phyloP scores from a whole-genome alignment of 2,329 filamentous ascomycete species.

The Xylaria sp. region DNA sequence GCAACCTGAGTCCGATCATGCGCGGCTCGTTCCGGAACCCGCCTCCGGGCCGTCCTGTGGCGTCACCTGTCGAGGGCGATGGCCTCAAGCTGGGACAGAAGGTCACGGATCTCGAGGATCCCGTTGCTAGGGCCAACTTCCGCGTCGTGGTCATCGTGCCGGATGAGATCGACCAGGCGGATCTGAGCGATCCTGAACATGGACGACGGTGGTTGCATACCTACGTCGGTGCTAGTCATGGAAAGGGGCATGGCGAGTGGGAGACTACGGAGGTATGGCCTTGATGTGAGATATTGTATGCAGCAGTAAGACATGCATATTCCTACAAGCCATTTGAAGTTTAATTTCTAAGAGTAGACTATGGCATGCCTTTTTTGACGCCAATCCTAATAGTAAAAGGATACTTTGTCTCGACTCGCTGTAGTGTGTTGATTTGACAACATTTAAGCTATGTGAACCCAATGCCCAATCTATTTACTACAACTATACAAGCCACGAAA shows the following conservation, averaged over 20 bases:
- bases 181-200: slow-evolving; percentile 73
- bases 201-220: slow-evolving; percentile 74
- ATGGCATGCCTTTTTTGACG: not conserved
- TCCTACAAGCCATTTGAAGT: not conserved
- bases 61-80: slow-evolving; percentile 56
- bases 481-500: not conserved
- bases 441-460: not conserved
- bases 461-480: not conserved
- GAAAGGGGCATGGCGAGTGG: slow-evolving; percentile 63
- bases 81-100: slow-evolving; percentile 66
- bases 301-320: no score
- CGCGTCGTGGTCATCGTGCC: slow-evolving; percentile 84
- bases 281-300: slow-evolving; percentile 46
- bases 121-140: slow-evolving; percentile 78
- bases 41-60: slow-evolving; percentile 70
- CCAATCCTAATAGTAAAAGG: no score
- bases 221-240: slow-evolving; percentile 56
- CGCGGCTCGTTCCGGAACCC: slow-evolving; percentile 80
- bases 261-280: slow-evolving; percentile 76
- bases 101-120: slow-evolving; percentile 76
- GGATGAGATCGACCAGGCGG: slow-evolving; percentile 78
- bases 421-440: not conserved
- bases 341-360: not conserved
- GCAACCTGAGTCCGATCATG: slow-evolving; percentile 84
- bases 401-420: not conserved